phyloP scores from a whole-genome alignment of 1,284 basidiomycete genomes.

The Melampsora larici-populina region DNA sequence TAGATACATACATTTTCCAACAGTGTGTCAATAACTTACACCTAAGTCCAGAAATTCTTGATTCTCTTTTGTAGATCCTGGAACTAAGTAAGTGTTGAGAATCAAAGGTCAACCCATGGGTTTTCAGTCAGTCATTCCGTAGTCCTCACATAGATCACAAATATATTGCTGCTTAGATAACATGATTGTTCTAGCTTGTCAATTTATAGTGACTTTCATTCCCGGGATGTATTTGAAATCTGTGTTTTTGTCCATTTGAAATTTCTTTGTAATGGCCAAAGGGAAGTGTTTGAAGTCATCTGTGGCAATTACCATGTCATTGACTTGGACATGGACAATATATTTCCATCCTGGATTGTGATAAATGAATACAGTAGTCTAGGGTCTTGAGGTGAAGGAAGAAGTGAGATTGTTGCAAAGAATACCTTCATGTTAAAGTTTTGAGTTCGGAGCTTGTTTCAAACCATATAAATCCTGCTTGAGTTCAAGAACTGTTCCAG shows the following conservation, averaged over 20 bases:
- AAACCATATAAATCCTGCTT: too few relatives aligned
- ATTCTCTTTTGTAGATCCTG: not conserved
- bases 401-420: too few relatives aligned
- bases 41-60: not conserved
- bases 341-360: not conserved
- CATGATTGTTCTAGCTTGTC: not conserved
- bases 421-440: too few relatives aligned
- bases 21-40: not conserved
- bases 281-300: not conserved
- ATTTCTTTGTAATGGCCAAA: not conserved
- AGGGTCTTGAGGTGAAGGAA: not conserved
- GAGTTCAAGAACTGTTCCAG: not conserved
- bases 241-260: not conserved
- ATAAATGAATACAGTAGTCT: not conserved
- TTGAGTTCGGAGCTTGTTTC: too few relatives aligned
- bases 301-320: not conserved
- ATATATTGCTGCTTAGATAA: not conserved
- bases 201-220: not conserved
- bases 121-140: not conserved
- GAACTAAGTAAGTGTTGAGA: too few relatives aligned
- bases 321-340: not conserved
- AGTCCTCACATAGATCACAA: not conserved
- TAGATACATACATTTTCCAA: too few relatives aligned
- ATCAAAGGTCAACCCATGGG: not conserved
- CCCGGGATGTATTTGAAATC: too few relatives aligned